Evolutionary conservation across 345 rosid genomes (phyloP).

Genomic region (thale cress (Arabidopsis thaliana)): TAIR10.1 NC_003071.7:13807501-13808000

Average conservation of each 20-base stretch:
- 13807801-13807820: conserved; percentile 19
- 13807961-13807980: not conserved
- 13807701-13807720: not conserved
- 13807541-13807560: conserved; percentile 43
- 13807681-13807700: not conserved
- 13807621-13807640: not conserved
- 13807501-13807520: conserved; percentile 39
- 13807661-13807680: not conserved
- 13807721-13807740: not conserved
- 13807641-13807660: not conserved
- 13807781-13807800: conserved; percentile 16
- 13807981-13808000: no score
- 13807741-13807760: not conserved
- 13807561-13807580: not conserved
- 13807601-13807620: not conserved
- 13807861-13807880: not conserved
- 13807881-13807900: not conserved
- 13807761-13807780: not conserved
- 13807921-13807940: not conserved
- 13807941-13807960: not conserved
- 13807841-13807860: not conserved
- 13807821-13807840: not conserved
- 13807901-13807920: conserved; percentile 16
- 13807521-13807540: conserved; percentile 46
- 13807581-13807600: not conserved